phyloP scores from a whole-genome alignment of 2,329 filamentous ascomycete genomes.

The Cryphonectria radicalis region DNA sequence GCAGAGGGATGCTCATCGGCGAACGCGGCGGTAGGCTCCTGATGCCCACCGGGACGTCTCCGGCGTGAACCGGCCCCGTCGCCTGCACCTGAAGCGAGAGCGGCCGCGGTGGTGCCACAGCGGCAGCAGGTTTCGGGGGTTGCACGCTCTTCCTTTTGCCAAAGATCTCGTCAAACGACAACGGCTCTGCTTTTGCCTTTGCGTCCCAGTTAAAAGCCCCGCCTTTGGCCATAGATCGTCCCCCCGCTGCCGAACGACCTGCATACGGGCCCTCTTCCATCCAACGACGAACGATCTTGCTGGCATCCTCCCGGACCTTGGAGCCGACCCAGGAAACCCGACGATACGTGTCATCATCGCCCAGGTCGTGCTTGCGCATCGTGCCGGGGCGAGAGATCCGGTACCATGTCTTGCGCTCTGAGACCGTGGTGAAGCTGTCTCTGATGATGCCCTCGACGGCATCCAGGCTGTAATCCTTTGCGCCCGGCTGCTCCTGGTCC shows the following conservation, averaged over 20 bases:
- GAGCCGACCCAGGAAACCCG: constrained; percentile 63
- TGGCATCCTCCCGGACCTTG: constrained; percentile 54
- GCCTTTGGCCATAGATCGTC: constrained; percentile 48
- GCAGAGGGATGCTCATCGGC: constrained; percentile 27
- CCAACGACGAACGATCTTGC: constrained; percentile 66
- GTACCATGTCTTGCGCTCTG: constrained; percentile 68
- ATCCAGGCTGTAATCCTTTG: constrained; percentile 32
- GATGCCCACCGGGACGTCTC: constrained; percentile 17
- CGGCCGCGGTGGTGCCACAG: constrained; percentile 32
- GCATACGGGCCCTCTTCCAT: constrained; percentile 65
- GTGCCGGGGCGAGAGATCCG: constrained; percentile 65
- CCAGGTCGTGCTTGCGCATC: constrained; percentile 58
- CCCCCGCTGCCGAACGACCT: constrained; percentile 50
- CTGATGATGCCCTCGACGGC: constrained; percentile 52
- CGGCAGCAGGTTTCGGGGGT: constrained; percentile 35
- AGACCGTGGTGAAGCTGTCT: constrained; percentile 58
- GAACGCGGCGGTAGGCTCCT: constrained; percentile 24
- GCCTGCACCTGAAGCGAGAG: constrained; percentile 16
- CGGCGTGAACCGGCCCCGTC: constrained; percentile 17
- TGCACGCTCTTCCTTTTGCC: constrained; percentile 40
- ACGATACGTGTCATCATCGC: constrained; percentile 63
- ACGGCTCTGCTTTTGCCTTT: constrained; percentile 51
- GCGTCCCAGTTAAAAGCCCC: constrained; percentile 66
- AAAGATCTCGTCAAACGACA: constrained; percentile 54
- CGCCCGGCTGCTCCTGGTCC: constrained; percentile 31